Evolutionary conservation across 2,329 filamentous ascomycete genomes (phyloP), one percentile per base, ranked within the genome.

Genomic region (Trichophyton schoenleinii): DNA sequence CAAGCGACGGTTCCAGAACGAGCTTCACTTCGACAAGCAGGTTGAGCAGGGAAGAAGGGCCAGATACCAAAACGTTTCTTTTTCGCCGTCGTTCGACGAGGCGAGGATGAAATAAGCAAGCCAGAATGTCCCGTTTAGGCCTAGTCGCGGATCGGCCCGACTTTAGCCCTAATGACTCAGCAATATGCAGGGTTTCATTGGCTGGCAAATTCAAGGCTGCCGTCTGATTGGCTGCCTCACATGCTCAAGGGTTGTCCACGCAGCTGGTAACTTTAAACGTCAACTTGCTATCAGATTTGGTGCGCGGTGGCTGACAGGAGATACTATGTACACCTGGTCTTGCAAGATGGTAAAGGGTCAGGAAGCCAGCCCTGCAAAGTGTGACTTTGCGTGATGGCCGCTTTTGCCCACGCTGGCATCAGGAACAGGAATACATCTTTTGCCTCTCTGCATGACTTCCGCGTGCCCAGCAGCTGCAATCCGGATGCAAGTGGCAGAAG

Each of bases 251-350:
- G 49, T 31, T 53, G 22, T 20, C 49, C 49, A n/a, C 22, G 11
- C 49, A 53, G 28, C n/a, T 53, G 49, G 49, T 53, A 53, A 53
- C 49, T 53, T 53, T 53, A 53, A 53, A 53, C 49, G 49, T 53
- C 25, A 25, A 22, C 46, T 9, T 53, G 49, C 9, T 28, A 48
- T 48, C 15, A 31, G 22, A n/a, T 53, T 31, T 53, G 49, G 3
- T 53, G 28, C 22, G 48, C 22, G 48, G 7, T 18, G 18, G 15
- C 20, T 22, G 18, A 48, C 34, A 22, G 18, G 9, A 22, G 18
- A 9, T 9, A 11, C 18, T 18, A 18, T 18, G 18, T 18, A 18
- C 0, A 13, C 9, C 3, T 3, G 9, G 28, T 31, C 28, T 31
- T 31, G 28, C 28, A 31, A 31, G 28, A 31, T 31, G 28, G 6